Base-by-base conservation (phyloP, 371 early-diverging fungal genomes). In the Mortierella sp. region DNA sequence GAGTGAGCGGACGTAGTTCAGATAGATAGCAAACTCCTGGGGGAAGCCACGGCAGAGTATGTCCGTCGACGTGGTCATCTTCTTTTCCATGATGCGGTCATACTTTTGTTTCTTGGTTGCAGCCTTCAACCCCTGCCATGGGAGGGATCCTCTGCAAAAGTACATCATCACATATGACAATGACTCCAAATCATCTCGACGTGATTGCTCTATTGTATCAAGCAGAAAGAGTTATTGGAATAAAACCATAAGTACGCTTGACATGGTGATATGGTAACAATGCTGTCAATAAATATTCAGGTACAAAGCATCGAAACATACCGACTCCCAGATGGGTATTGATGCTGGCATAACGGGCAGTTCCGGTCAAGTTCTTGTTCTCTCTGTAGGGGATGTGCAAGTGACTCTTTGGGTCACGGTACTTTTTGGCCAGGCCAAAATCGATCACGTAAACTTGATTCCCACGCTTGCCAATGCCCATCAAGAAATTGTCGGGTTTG, bases 71-170 rank as follows among this genome's bases (percentile, higher is more conserved):
- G 99, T 98, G 5, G 94, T 96, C 96, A 97, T 96, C 87, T 99
- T 99, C 92, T 96, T 98, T 77, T 99, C 98, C 96, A 97, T 96
- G 83, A 99, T 99, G 61, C 96, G 94, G 82, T 99, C 98, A 86
- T 99, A 99, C 89, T 99, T 99, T 87, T 99, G 97, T 86, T 96
- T 95, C 88, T 99, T 99, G 55, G 96, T 98, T 4, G 94, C 96
- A 15, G 98, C 99, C 85, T 96, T 96, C 58, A 99, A 86, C 23
- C 99, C 99, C 85, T 99, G 99, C 99, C 99, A 99, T 61, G 99
- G 99, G 57, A 99, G 89, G 34, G 93, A 94, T 10, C 99, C 99
- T 66, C 99, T 95, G 68, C 94, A 93, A 76, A 99, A 99, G 89
- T 99, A 99, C 94, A 99, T 96, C 60, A 99, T 89, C 17, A 99